phyloP scores from a whole-genome alignment of 306 rosid genomes.

The Rosa multiflora region DNA sequence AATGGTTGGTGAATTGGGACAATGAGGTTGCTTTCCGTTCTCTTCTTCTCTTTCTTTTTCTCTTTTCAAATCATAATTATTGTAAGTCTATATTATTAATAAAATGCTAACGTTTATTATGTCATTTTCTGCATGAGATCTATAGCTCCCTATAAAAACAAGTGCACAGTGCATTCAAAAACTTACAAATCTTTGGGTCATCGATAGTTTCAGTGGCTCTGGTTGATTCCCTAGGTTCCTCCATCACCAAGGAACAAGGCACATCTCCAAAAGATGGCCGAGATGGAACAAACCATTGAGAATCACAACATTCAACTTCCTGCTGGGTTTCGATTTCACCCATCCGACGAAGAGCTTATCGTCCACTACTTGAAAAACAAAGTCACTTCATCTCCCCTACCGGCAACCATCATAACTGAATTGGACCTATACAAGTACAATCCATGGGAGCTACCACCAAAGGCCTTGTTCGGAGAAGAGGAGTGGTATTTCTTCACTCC shows the following conservation, averaged over 20 bases:
- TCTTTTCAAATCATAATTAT: not conserved
- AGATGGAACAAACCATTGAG: conserved; percentile 29
- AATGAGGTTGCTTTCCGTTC: not conserved
- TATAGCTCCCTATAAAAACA: conserved; percentile 29
- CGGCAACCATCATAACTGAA: conserved; percentile 66
- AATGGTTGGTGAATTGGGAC: not conserved
- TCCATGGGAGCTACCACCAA: conserved; percentile 76
- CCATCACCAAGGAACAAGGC: conserved; percentile 23
- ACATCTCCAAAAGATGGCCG: conserved; percentile 20
- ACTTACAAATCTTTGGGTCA: conserved; percentile 23
- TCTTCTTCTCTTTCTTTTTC: not conserved
- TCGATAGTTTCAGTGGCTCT: conserved; percentile 38
- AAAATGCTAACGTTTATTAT: conserved; percentile 28
- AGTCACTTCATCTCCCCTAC: conserved; percentile 58
- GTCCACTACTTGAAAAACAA: conserved; percentile 66
- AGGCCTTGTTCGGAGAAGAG: conserved; percentile 62
- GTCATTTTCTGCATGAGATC: conserved; percentile 45
- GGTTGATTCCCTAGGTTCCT: conserved; percentile 40
- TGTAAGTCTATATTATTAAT: not conserved
- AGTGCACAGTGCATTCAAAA: conserved; percentile 48
- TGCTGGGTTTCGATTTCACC: conserved; percentile 85
- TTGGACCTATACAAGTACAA: conserved; percentile 63
- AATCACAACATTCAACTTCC: conserved; percentile 48
- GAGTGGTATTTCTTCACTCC: conserved; percentile 84
- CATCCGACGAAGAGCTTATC: conserved; percentile 74